Evolutionary conservation across 768 basidiomycete species (phyloP), one percentile per base, ranked within the genome.

Genomic region (Cyclocybe cylindracea): DNA sequence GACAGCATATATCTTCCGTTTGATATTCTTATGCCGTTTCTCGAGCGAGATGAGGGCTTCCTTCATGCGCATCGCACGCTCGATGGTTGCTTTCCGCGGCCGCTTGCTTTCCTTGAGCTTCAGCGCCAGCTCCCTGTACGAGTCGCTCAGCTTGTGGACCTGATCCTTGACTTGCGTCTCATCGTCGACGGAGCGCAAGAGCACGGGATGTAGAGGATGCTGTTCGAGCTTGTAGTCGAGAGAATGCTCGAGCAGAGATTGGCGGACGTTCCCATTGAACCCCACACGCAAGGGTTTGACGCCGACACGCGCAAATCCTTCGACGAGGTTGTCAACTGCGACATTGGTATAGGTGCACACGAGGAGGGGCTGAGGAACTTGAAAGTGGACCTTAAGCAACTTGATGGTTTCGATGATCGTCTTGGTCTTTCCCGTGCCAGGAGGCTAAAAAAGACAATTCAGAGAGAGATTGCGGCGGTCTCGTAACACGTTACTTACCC

Each of bases 301-400:
- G 3, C 83, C 82, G 1, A 78, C 73, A 6, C 70, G 67, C 7
- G 75, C 76, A 19, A 94, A 75, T 0, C 89, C 89, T 62, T 88
- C 85, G 35, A 94, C 83, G 7, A 97, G 83, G 58, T 95, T 91
- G 64, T 97, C 94, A 14, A 95, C 92, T 0, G 95, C 94, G 14
- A 85, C 90, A 59, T 97, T 95, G 37, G 95, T 97, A 64, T 91
- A 96, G 0, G 94, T 94, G 66, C 91, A 91, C n/a, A 96, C 87
- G 10, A 98, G 80, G 37, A 96, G 75, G 1, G 93, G 93, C 34
- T 89, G 82, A 5, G 89, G 82, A 8, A 95, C 84, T 66, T 87
- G 77, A 65, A 94, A 98, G 62, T 92, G 83, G 3, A 70, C 65
- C 86, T 94, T 94, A 51, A 95, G 80, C 13, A 95, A 63, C 57